These are phyloP conservation scores for Terana coerulea DNA, from an alignment of 768 basidiomycete genomes.

Conservation along the genomic window DNA sequence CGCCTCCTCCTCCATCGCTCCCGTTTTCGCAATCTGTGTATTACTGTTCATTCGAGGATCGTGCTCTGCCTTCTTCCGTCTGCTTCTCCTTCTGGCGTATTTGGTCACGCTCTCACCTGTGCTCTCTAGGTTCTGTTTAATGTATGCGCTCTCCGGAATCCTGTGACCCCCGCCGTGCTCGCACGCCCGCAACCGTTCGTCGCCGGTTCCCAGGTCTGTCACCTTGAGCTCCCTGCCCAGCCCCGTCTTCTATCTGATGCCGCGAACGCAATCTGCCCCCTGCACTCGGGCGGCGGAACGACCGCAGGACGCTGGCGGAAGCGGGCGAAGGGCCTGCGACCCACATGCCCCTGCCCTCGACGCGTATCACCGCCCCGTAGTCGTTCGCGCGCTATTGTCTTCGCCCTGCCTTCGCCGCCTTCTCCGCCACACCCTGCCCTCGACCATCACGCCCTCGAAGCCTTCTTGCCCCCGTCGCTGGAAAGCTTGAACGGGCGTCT, in stretches of 20 bases:
- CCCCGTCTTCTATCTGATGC: background rate
- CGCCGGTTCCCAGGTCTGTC: constrained; percentile 2
- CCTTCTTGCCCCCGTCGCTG: too few relatives aligned
- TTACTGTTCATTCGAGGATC: background rate
- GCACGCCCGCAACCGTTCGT: background rate
- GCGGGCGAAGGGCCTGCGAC: background rate
- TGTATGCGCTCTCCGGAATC: background rate
- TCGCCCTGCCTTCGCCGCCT: too few relatives aligned
- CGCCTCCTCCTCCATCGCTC: background rate
- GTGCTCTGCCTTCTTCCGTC: background rate
- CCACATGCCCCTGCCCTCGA: too few relatives aligned
- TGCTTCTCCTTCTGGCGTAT: background rate
- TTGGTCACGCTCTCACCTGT: constrained; percentile 1
- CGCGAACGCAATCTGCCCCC: too few relatives aligned
- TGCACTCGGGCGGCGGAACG: background rate
- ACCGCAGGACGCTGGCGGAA: background rate
- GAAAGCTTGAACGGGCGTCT: too few relatives aligned
- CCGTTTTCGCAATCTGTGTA: background rate
- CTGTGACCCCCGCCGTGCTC: background rate
- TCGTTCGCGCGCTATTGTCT: too few relatives aligned
- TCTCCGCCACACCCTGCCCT: too few relatives aligned
- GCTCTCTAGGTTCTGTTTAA: constrained; percentile 1
- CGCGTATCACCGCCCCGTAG: too few relatives aligned
- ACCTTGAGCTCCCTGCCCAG: too few relatives aligned
- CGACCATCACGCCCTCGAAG: too few relatives aligned